Base-by-base conservation (phyloP, 176 grass and related monocot genomes). In the Leersia perrieri region DNA sequence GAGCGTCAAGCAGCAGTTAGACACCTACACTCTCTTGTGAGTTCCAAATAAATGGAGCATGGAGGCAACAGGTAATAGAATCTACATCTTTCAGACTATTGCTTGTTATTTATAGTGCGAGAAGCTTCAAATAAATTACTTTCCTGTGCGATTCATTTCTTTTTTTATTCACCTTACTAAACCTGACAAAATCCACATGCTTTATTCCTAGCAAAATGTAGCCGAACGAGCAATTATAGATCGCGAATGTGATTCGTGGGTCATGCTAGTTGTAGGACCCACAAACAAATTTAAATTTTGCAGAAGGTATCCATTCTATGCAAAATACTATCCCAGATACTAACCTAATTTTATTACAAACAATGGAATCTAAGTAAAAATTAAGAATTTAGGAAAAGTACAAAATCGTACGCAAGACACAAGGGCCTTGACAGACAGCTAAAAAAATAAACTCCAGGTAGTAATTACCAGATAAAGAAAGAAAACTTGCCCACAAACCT, bases 381-480 rank as follows among this genome's bases (percentile, higher is more conserved):
- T 22, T 47, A 80, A 40, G 12, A 33, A 65, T 1, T 58, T 5
- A 42, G 33, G 32, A 33, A 34, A 0, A 11, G 70, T 67, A 58
- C 34, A 14, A 3, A 63, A 66, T 36, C 15, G 11, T 44, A 31
- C 18, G 41, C 44, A 72, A 22, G 0, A 79, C n/a, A 84, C 3
- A 8, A 73, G 35, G 55, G 11, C 36, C 32, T 68, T 47, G 16
- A 57, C 38, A 11, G 0, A 60, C 60, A 9, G 11, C n/a, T 73
- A 15, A 72, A 77, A 47, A 81, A 51, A 55, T 3, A 78, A 73
- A 85, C 7, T 78, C 6, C 27, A 82, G 62, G 60, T 73, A 86
- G 66, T 30, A 77, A 82, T 90, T 90, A 82, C 88, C 79, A 53
- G 61, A 82, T 78, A 68, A 73, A 84, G 84, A 84, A 71, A 80